Conservation (phyloP, 176 grass and related monocot genomes). For the Tillandsia fasciculata region DNA sequence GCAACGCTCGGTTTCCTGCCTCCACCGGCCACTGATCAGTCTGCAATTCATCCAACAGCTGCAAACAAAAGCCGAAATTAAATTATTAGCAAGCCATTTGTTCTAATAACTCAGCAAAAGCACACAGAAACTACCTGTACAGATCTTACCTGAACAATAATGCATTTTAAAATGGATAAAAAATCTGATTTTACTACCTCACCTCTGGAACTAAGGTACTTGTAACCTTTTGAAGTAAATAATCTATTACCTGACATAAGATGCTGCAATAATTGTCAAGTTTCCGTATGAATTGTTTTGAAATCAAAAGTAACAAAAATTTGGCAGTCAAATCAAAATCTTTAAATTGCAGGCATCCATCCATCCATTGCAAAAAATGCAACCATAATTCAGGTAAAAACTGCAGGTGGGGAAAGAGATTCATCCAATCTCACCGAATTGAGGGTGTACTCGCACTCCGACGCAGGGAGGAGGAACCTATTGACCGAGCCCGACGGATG, state of each 20-base stretch:
- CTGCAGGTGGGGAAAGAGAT: not conserved
- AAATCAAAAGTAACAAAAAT: too few species aligned
- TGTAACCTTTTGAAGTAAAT: too few species aligned
- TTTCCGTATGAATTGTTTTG: too few species aligned
- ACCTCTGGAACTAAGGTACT: too few species aligned
- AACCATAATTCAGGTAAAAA: not conserved
- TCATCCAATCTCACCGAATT: constrained; percentile 51
- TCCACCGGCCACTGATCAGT: constrained; percentile 87
- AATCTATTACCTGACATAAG: not conserved
- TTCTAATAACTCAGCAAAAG: not conserved
- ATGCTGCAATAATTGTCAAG: not conserved
- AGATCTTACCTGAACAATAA: too few species aligned
- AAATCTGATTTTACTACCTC: too few species aligned
- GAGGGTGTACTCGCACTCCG: constrained; percentile 77
- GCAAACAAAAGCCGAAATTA: constrained; percentile 11
- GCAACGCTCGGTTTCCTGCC: constrained; percentile 51
- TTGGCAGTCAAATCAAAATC: too few species aligned
- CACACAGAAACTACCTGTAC: too few species aligned
- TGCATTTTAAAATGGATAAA: too few species aligned
- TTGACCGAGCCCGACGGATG: constrained; percentile 32
- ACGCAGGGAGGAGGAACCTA: constrained; percentile 82
- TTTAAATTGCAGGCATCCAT: too few species aligned
- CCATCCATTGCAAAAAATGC: not conserved
- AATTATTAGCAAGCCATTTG: not conserved
- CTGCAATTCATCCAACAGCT: constrained; percentile 93